Evolutionary conservation across 164 flowering plant species (phyloP), one percentile per base, ranked within the genome.

Genomic region (Nymphaea colorata): DNA sequence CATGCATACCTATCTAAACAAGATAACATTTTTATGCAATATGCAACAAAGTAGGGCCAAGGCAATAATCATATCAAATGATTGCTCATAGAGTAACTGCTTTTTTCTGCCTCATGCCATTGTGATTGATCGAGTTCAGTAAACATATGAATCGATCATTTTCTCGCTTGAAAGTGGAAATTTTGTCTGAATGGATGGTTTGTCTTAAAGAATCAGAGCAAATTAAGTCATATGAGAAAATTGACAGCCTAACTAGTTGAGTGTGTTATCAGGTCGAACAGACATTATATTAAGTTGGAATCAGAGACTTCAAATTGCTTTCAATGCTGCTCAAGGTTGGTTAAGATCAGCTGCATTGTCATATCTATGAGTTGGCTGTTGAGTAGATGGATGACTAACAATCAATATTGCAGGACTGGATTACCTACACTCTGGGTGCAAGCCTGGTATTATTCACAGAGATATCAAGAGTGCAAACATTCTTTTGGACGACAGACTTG

Each of bases 371-470:
- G 57, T 8, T 25, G 14, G 10, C 57, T 51, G 57, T 51, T 6
- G 36, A 51, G 8, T 15, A 7, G 8, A 51, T 51, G 57, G 57
- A 15, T 51, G 57, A 51, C 8, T 51, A 42, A 62, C 25, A 62
- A 25, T 36, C 8, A 51, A 15, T 4, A 65, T 44, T 73, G 74
- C 55, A 83, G 90, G 88, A 41, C 68, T 84, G 79, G 85, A 82
- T 64, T 84, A 84, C 70, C 57, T 84, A 68, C 84, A 80, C 67
- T 68, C 66, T 70, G 86, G 84, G 15, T 81, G 84, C 72, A 75
- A 71, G 70, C 87, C 86, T 68, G 84, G 85, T 3, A 77, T 84
- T 41, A 55, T 83, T 41, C 89, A 83, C 69, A 78, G 87, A 74
- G 87, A 85, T 70, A 70, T 85, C 47, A 85, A 84, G 64, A 14